phyloP scores from a whole-genome alignment of 2,329 filamentous ascomycete genomes.

The Hypomyces perniciosus region DNA sequence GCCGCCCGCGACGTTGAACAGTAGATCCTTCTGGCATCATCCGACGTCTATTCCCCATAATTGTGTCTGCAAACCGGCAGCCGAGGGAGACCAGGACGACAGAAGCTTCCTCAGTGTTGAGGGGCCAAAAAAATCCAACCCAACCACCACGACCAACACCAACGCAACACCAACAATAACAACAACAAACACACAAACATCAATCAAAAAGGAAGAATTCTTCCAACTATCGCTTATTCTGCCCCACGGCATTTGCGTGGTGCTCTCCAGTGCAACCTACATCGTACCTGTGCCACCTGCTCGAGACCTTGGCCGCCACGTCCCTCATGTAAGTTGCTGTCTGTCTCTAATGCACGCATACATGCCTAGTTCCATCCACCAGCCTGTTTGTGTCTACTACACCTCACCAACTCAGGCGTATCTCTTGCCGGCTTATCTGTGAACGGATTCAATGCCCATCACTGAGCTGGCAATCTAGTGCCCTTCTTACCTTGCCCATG shows the following conservation, averaged over 20 bases:
- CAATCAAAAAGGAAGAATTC: not conserved
- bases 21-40: too few species aligned
- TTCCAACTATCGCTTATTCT: constrained; percentile 10
- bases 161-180: not conserved
- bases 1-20: too few species aligned
- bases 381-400: not conserved
- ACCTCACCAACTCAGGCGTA: not conserved
- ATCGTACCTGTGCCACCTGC: constrained; percentile 4
- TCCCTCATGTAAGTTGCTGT: constrained; percentile 10
- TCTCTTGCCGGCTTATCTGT: too few species aligned
- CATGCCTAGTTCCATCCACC: not conserved
- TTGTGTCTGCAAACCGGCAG: too few species aligned
- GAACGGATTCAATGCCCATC: too few species aligned
- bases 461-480: too few species aligned
- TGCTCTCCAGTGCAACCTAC: not conserved
- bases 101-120: too few species aligned
- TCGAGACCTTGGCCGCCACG: not conserved
- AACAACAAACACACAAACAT: not conserved
- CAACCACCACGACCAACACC: not conserved
- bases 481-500: too few species aligned
- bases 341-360: not conserved
- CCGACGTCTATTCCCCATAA: too few species aligned
- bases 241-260: constrained; percentile 5
- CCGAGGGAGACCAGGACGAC: too few species aligned
- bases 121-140: too few species aligned